These are phyloP conservation scores for Helicostylum pulchrum DNA, from an alignment of 192 early-diverging fungal genomes.

Conservation along the genomic window DNA sequence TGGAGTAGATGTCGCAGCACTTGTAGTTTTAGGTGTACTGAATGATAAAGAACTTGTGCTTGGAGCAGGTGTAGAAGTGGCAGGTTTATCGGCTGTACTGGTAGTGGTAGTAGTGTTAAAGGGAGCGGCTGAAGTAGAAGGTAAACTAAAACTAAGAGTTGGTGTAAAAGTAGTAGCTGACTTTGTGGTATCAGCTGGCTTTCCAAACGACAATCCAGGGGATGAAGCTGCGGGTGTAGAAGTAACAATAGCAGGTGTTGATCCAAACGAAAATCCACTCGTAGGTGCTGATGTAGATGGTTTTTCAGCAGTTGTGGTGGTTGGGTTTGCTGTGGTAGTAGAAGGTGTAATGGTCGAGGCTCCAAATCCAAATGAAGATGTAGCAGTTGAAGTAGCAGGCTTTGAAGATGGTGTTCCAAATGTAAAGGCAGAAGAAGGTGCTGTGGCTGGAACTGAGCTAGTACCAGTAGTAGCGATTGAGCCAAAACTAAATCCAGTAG, in stretches of 20 bases:
- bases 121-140: background rate
- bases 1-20: background rate
- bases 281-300: background rate
- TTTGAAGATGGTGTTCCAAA: background rate
- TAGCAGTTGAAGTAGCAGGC: background rate
- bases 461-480: background rate
- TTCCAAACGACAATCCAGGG: background rate
- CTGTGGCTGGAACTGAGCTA: background rate
- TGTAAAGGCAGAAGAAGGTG: background rate
- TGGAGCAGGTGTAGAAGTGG: background rate
- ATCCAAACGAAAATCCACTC: background rate
- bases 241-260: background rate
- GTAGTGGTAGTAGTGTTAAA: background rate
- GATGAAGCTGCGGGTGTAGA: background rate
- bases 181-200: background rate
- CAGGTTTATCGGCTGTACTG: background rate
- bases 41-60: conserved; percentile 15
- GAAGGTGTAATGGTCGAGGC: conserved; percentile 3
- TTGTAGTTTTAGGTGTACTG: background rate
- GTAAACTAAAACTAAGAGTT: background rate
- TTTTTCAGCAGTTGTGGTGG: background rate
- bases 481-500: background rate
- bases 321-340: background rate
- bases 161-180: background rate
- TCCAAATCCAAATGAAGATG: background rate